Conservation (phyloP, 2,329 filamentous ascomycete species). For the Alternaria arborescens region DNA sequence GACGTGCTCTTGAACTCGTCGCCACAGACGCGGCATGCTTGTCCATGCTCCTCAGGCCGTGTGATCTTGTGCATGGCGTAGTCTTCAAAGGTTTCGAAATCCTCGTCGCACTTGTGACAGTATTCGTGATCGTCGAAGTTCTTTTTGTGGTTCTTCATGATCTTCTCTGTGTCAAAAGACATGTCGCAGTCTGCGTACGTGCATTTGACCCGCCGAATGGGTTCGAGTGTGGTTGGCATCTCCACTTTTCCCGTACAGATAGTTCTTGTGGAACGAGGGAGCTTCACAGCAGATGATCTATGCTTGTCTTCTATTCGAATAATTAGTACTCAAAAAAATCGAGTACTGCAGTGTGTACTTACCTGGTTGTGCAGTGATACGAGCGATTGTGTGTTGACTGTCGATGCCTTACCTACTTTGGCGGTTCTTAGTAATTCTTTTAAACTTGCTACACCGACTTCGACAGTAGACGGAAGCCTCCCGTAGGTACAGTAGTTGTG, state of each 20-base stretch:
- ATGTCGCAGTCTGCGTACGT: constrained; percentile 57
- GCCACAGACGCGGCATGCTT: constrained; percentile 66
- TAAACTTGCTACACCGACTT: no score
- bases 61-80: constrained; percentile 59
- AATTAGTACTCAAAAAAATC: not conserved
- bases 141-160: constrained; percentile 63
- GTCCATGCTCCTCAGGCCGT: constrained; percentile 53
- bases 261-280: not conserved
- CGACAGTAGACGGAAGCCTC: no score
- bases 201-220: constrained; percentile 49
- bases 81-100: constrained; percentile 57
- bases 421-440: no score
- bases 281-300: not conserved
- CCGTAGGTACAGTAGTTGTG: no score
- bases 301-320: not conserved
- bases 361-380: not conserved
- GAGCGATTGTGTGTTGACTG: not conserved
- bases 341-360: not conserved
- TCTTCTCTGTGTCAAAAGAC: constrained; percentile 55
- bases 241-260: not conserved
- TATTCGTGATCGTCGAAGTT: constrained; percentile 55
- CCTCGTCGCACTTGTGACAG: constrained; percentile 55
- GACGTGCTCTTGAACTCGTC: constrained; percentile 63
- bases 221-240: constrained; percentile 39
- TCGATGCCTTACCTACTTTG: not conserved